Percentiles rank a stretch among this genome's conserved stretches.
Evolutionary conservation across 306 rosid species (phyloP).

Genomic region (Quercus engelmannii): DNA sequence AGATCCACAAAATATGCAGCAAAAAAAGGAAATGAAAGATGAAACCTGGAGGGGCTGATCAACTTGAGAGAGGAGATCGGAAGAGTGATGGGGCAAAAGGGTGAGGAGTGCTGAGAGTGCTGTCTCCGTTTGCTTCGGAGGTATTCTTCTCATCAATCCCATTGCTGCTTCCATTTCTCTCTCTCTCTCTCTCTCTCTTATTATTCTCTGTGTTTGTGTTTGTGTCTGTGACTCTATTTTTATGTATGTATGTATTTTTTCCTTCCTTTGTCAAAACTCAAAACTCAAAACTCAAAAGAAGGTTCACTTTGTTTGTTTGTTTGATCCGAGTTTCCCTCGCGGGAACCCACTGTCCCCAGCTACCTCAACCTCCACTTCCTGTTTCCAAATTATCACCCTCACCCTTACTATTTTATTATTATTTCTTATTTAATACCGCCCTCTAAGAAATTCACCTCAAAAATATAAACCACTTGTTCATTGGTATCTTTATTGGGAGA

Average conservation of each 20-base stretch:
- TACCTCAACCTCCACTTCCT: neutral
- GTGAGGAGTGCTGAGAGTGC: conserved; percentile 92
- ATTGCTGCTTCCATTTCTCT: conserved; percentile 83
- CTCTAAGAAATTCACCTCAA: no score
- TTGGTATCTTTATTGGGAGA: no score
- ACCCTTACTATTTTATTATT: no score
- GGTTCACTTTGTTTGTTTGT: conserved; percentile 7
- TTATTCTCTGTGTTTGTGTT: neutral
- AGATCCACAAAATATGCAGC: neutral
- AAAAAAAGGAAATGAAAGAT: neutral
- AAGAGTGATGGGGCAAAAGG: conserved; percentile 81
- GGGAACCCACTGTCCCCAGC: conserved; percentile 19
- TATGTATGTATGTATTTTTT: no score
- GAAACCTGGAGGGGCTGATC: conserved; percentile 97
- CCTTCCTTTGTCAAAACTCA: no score
- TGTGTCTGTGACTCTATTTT: no score
- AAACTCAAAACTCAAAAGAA: neutral
- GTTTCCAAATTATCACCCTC: no score
- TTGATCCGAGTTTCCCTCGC: conserved; percentile 62
- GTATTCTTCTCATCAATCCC: conserved; percentile 93
- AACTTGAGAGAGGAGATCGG: conserved; percentile 97
- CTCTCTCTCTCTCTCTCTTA: neutral
- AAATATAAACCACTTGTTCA: no score
- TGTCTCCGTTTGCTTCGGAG: conserved; percentile 85
- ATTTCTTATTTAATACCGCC: no score